Evolutionary conservation across 306 rosid genomes (phyloP).

Genomic region (Parietaria judaica): DNA sequence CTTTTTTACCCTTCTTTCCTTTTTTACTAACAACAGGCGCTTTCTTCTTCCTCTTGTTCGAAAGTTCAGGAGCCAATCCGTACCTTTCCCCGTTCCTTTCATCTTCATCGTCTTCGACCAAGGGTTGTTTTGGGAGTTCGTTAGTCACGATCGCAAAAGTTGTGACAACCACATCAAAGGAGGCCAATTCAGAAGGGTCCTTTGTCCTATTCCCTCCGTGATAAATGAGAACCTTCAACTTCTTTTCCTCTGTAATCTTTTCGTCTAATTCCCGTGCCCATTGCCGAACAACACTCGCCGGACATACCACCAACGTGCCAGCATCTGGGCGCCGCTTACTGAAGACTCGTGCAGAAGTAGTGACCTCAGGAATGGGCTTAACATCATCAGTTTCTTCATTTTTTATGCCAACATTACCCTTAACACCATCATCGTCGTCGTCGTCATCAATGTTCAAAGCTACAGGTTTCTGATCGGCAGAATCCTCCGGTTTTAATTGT

Average conservation of each 20-base stretch:
- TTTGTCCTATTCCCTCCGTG: conserved; percentile 92
- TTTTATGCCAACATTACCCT: conserved; percentile 31
- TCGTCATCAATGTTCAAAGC: conserved; percentile 86
- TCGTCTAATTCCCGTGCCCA: conserved; percentile 95
- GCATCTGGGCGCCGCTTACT: conserved; percentile 88
- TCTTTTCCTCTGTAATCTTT: conserved; percentile 64
- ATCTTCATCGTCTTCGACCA: conserved; percentile 71
- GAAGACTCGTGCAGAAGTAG: conserved; percentile 40
- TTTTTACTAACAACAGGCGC: conserved; percentile 34
- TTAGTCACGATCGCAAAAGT: conserved; percentile 84
- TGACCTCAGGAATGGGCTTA: conserved; percentile 45
- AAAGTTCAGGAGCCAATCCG: conserved; percentile 64
- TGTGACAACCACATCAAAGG: conserved; percentile 87
- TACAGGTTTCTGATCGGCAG: conserved; percentile 46
- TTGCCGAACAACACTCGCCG: conserved; percentile 93
- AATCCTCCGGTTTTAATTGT: conserved; percentile 53
- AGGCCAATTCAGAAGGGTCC: conserved; percentile 70
- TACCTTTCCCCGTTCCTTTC: conserved; percentile 53
- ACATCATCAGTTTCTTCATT: conserved; percentile 39
- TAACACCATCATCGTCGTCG: conserved; percentile 70
- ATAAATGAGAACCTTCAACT: conserved; percentile 62
- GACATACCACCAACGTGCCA: conserved; percentile 95
- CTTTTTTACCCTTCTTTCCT: conserved; percentile 71
- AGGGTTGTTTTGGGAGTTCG: conserved; percentile 88
- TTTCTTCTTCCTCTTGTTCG: conserved; percentile 68